phyloP scores from a whole-genome alignment of 2,329 filamentous ascomycete species.

The Apiospora kogelbergensis region DNA sequence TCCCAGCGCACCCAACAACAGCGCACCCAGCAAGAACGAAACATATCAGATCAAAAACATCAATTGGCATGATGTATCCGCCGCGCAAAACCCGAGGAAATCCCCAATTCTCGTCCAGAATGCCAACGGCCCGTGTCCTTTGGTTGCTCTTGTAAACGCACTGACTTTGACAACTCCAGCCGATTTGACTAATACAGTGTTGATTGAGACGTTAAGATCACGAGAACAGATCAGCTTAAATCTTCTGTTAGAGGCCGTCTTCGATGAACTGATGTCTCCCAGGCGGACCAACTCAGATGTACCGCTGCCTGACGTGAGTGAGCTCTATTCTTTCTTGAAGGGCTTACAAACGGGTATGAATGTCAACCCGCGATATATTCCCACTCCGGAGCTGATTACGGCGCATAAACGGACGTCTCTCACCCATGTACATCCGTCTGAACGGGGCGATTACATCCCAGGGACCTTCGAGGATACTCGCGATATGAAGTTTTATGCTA shows the following conservation, averaged over 20 bases:
- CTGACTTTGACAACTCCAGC: constrained; percentile 79
- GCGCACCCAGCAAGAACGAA: constrained; percentile 56
- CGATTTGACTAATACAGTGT: constrained; percentile 60
- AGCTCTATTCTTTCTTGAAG: constrained; percentile 84
- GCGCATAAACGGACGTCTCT: constrained; percentile 53
- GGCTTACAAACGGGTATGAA: constrained; percentile 96
- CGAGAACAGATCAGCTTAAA: constrained; percentile 87
- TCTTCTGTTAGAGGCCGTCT: constrained; percentile 81
- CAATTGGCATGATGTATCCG: constrained; percentile 71
- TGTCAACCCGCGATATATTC: constrained; percentile 86
- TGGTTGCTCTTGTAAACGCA: constrained; percentile 91
- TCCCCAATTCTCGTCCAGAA: constrained; percentile 92
- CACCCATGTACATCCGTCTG: constrained; percentile 50
- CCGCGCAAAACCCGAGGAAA: constrained; percentile 62
- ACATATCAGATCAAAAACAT: constrained; percentile 94
- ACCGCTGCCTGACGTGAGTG: constrained; percentile 79
- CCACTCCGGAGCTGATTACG: constrained; percentile 47
- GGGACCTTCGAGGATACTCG: constrained; percentile 84
- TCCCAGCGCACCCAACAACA: constrained; percentile 34
- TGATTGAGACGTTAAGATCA: constrained; percentile 74
- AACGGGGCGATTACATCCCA: constrained; percentile 49
- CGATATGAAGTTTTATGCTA: constrained; percentile 89
- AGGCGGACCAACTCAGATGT: constrained; percentile 62
- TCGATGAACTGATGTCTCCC: constrained; percentile 88
- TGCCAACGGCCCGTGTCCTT: constrained; percentile 88